Evolutionary conservation across 2,329 filamentous ascomycete species (phyloP), one percentile per base, ranked within the genome.

Genomic region (Sporothrix dimorphospora): DNA sequence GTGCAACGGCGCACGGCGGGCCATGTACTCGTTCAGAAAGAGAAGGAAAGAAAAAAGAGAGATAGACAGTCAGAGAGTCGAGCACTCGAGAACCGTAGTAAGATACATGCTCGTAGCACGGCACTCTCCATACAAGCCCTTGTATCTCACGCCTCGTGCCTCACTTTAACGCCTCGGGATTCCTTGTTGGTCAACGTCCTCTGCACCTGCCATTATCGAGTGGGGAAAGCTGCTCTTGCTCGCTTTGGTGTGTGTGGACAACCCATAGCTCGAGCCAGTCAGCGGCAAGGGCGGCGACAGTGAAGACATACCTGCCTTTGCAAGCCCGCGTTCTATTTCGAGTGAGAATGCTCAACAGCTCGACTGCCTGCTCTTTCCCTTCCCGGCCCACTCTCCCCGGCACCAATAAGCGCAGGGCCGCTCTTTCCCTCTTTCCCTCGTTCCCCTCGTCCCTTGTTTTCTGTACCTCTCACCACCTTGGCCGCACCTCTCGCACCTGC

Each of bases 321-420:
- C n/a, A 11, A 53, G 34, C 67, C 38, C 51, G 34, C 6, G 68
- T 63, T 70, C 69, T 70, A 70, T 61, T 63, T 63, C 42, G 53
- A 47, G 53, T 42, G 51, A 19, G 34, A 24, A 14, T 19, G 19
- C n/a, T 19, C n/a, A 27, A 40, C n/a, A 4, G 24, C 34, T 40
- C 38, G 21, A 42, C n/a, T 57, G 57, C 42, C 47, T 71, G 69
- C 57, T n/a, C n/a, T 27, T 65, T n/a, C n/a, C n/a, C 61, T 38
- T 11, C 47, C 19, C 24, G 30, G 30, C 42, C 38, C 40, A 69
- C n/a, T 38, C 53, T 34, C 47, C 38, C 59, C 38, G 66, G 47
- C 61, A 71, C 75, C 73, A 71, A 71, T 71, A 71, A 71, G 69
- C 72, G 63, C 69, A 68, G 57, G 65, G 66, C 61, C 63, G 42